These are phyloP conservation scores for Chalara sp. DNA, from an alignment of 2,329 filamentous ascomycete species.

Conservation along the genomic window DNA sequence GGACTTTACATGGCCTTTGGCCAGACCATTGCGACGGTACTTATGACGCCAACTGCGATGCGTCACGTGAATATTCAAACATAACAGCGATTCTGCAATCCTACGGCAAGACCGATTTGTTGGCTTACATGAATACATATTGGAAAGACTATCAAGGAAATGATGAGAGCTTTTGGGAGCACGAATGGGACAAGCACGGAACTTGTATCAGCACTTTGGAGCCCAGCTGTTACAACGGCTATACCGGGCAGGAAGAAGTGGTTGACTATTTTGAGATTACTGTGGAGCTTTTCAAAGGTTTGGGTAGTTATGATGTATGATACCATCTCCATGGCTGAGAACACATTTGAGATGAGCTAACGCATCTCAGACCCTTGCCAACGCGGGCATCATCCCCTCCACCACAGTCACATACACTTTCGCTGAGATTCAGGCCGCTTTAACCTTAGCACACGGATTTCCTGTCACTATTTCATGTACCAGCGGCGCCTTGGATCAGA, in stretches of 20 bases:
- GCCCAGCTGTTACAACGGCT: slow-evolving; percentile 53
- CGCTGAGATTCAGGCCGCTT: slow-evolving; percentile 33
- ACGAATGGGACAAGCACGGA: slow-evolving; percentile 70
- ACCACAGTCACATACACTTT: slow-evolving; percentile 34
- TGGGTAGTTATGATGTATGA: slow-evolving; percentile 48
- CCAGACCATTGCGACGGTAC: slow-evolving; percentile 63
- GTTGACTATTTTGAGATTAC: slow-evolving; percentile 61
- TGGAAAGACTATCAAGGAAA: slow-evolving; percentile 54
- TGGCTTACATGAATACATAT: slow-evolving; percentile 62
- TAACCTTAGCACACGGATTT: slow-evolving; percentile 38
- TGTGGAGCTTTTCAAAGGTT: slow-evolving; percentile 55
- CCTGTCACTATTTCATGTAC: slow-evolving; percentile 38
- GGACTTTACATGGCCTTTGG: slow-evolving; percentile 2
- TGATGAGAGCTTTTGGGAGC: slow-evolving; percentile 62
- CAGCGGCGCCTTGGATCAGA: slow-evolving; percentile 39
- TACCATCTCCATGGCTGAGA: no score
- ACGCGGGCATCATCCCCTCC: slow-evolving; percentile 52
- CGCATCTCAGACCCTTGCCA: slow-evolving; percentile 42
- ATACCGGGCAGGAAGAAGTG: slow-evolving; percentile 55
- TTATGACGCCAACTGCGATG: slow-evolving; percentile 61
- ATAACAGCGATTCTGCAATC: slow-evolving; percentile 54
- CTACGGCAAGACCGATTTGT: slow-evolving; percentile 45
- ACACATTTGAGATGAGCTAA: neutral
- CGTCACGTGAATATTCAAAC: slow-evolving; percentile 54
- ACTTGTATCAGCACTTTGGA: slow-evolving; percentile 61